Evolutionary conservation across 768 basidiomycete genomes (phyloP).

Genomic region (Mycena galericulata): DNA sequence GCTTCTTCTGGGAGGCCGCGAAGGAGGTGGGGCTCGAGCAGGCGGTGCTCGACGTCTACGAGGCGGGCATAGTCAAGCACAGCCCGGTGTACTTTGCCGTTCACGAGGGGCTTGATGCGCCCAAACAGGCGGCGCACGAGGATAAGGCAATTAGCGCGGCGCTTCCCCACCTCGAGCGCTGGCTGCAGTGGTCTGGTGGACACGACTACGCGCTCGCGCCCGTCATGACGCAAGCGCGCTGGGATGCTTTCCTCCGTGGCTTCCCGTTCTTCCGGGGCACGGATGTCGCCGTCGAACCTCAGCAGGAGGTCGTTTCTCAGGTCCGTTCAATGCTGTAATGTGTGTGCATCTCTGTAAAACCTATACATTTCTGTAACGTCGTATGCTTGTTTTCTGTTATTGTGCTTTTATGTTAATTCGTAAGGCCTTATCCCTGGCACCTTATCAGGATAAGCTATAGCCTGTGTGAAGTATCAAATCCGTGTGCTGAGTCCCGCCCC

Average conservation of each 20-base stretch:
- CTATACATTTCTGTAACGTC: no score
- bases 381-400: no score
- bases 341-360: no score
- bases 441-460: no score
- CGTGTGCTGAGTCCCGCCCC: no score
- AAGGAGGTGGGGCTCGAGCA: neutral
- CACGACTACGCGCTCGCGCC: neutral
- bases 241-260: neutral
- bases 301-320: neutral
- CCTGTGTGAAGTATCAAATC: no score
- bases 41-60: conserved; percentile 1
- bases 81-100: conserved; percentile 1
- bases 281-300: no score
- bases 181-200: neutral
- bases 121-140: neutral
- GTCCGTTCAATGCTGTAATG: neutral
- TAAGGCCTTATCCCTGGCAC: no score
- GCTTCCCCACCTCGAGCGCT: neutral
- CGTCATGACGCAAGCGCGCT: neutral
- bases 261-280: neutral
- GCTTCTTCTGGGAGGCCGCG: conserved; percentile 9
- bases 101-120: neutral
- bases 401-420: no score
- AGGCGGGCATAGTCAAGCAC: conserved; percentile 6
- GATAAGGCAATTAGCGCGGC: neutral